phyloP scores from a whole-genome alignment of 345 rosid species.

The Nasturtium officinale region DNA sequence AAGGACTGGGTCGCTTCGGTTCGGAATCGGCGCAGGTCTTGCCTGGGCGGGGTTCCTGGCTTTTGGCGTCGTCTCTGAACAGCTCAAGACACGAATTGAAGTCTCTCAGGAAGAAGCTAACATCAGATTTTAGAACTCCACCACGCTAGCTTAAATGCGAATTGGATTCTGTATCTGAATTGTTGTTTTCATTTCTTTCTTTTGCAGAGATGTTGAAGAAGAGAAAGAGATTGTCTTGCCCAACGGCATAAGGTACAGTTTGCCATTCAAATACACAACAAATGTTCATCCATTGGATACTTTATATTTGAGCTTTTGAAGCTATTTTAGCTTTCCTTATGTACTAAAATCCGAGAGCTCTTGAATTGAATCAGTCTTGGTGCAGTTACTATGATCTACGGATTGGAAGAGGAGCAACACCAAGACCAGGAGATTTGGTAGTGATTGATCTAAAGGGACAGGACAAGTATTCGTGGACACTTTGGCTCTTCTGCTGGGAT shows the following conservation, averaged over 20 bases:
- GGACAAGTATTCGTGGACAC: slow-evolving; percentile 73
- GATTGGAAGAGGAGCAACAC: slow-evolving; percentile 83
- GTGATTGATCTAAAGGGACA: slow-evolving; percentile 79
- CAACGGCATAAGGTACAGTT: slow-evolving; percentile 72
- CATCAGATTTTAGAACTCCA: slow-evolving; percentile 52
- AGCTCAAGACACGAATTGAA: slow-evolving; percentile 82
- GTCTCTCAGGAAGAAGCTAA: slow-evolving; percentile 76
- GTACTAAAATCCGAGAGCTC: not conserved
- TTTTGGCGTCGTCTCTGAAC: slow-evolving; percentile 84
- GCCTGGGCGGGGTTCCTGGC: slow-evolving; percentile 87
- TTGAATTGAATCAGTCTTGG: not conserved
- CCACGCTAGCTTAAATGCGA: no score
- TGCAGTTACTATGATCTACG: slow-evolving; percentile 79
- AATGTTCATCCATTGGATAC: not conserved
- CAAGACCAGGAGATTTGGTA: slow-evolving; percentile 76
- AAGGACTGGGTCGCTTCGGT: slow-evolving; percentile 95
- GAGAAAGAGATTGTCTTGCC: slow-evolving; percentile 75
- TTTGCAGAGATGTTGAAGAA: slow-evolving; percentile 67
- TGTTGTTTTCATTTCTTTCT: not conserved
- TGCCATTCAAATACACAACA: not conserved
- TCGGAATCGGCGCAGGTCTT: slow-evolving; percentile 89
- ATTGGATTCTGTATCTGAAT: not conserved
- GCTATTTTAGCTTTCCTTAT: not conserved
- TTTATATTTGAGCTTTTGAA: not conserved
- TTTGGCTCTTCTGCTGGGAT: slow-evolving; percentile 77